Base-by-base conservation (phyloP, 805 yeast genomes). In the Saccharomycopsis microspora region DNA sequence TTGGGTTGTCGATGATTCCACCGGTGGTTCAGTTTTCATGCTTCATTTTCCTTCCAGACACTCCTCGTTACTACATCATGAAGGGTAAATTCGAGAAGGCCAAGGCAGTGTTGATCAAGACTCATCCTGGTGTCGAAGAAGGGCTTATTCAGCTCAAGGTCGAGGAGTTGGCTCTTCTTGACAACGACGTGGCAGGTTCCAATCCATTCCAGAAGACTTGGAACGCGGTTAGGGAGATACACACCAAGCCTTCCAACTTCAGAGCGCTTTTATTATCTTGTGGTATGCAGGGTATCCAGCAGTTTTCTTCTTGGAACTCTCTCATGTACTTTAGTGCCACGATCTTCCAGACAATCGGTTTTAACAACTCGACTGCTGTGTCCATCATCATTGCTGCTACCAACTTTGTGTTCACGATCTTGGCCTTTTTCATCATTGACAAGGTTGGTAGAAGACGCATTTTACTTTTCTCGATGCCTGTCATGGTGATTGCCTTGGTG, bases 261-360 rank as follows among this genome's bases (percentile, higher is more conserved):
- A 78, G 97, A 59, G 97, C 96, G 5, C 72, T 90, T 53, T 69
- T 88, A 34, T 78, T 90, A 58, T 90, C 90, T 6, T 88, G 96
- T 70, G 95, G 94, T 32, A 67, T 90, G 55, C 97, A 90, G 66
- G 96, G 95, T 49, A 83, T 90, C 59, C 97, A 90, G 69, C 98
- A 90, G 67, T 87, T 90, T 58, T 84, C 95, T 11, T 97, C 97
- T 56, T 89, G 90, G 76, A 93, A 90, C 67, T 86, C 97, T 5
- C 74, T 90, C 58, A 85, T 90, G 95, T 90, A 90, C 68, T 90
- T 89, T 65, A 83, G 95, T 42, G 80, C 95, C 34, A 88, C 97
- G 2, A 83, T 93, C 55, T 93, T 93, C 60, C 81, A 87, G 63
- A 79, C 89, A 40, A 86, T 88, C 47, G 98, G 97, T 1, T 90